A percentile compares a stretch with the other conserved stretches of the same genome.
phyloP scores from a whole-genome alignment of 768 basidiomycete species.

The Macrolepiota fuliginosa region DNA sequence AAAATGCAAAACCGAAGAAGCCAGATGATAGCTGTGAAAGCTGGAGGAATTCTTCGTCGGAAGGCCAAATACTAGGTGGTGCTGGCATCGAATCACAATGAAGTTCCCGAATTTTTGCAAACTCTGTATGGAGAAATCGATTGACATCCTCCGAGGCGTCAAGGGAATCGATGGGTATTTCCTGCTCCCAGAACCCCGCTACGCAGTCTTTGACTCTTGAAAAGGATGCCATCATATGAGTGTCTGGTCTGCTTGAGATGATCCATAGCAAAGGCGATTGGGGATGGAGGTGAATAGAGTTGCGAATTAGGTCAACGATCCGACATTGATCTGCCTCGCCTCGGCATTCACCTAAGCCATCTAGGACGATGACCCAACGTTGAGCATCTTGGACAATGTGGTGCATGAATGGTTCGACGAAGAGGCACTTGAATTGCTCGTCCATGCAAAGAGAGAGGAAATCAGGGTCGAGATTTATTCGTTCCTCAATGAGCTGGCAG shows the following conservation, averaged over 20 bases:
- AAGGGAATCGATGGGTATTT: background rate
- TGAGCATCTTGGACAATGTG: background rate
- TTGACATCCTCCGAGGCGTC: background rate
- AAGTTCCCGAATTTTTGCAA: background rate
- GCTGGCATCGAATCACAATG: background rate
- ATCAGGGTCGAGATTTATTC: background rate
- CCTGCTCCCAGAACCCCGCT: background rate
- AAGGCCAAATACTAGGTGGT: background rate
- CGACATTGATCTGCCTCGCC: background rate
- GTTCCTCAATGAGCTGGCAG: background rate
- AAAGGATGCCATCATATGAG: background rate
- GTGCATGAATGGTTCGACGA: background rate
- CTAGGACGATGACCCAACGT: background rate
- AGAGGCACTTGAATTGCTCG: background rate
- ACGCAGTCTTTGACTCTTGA: background rate
- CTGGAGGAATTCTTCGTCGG: background rate
- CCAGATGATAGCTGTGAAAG: background rate
- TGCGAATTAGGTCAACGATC: background rate
- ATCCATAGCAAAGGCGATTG: background rate
- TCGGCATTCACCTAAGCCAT: background rate
- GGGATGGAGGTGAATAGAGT: background rate
- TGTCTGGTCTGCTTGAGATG: background rate
- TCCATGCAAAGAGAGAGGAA: background rate
- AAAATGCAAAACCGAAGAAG: background rate
- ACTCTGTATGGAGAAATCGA: background rate